phyloP scores from a whole-genome alignment of 176 grass and related monocot genomes.

The Oryza glaberrima region DNA sequence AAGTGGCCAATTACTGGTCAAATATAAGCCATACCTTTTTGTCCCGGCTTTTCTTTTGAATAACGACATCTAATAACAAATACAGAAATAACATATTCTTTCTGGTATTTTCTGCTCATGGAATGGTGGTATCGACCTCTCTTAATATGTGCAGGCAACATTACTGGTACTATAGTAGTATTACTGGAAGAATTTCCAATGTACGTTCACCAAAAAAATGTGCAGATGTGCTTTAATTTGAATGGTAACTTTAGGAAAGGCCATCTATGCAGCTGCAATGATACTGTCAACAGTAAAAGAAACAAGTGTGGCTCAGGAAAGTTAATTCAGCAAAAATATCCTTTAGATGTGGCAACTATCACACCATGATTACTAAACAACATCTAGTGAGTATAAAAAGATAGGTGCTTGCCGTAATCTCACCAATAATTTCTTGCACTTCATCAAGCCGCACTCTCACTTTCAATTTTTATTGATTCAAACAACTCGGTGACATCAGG shows the following conservation, averaged over 20 bases:
- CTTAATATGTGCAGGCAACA: background rate
- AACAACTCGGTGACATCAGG: constrained; percentile 60
- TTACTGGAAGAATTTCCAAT: background rate
- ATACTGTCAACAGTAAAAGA: background rate
- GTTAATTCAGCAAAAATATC: constrained; percentile 6
- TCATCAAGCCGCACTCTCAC: constrained; percentile 43
- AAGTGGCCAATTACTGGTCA: background rate
- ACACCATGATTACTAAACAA: constrained; percentile 24
- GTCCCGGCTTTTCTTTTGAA: background rate
- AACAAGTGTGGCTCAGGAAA: background rate
- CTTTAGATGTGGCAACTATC: background rate
- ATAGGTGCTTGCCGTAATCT: constrained; percentile 27
- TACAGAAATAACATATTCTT: background rate
- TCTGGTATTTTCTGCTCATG: background rate
- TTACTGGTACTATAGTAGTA: background rate
- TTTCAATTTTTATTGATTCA: constrained; percentile 56
- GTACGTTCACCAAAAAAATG: background rate
- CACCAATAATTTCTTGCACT: constrained; percentile 22
- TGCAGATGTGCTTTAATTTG: background rate
- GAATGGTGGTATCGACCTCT: background rate
- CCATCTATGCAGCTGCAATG: background rate
- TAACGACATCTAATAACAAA: background rate
- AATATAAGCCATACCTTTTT: background rate
- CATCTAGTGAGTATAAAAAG: constrained; percentile 8
- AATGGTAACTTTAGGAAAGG: constrained; percentile 4